phyloP scores from a whole-genome alignment of 352 stramenopile genomes.

The Aphanomyces astaci region DNA sequence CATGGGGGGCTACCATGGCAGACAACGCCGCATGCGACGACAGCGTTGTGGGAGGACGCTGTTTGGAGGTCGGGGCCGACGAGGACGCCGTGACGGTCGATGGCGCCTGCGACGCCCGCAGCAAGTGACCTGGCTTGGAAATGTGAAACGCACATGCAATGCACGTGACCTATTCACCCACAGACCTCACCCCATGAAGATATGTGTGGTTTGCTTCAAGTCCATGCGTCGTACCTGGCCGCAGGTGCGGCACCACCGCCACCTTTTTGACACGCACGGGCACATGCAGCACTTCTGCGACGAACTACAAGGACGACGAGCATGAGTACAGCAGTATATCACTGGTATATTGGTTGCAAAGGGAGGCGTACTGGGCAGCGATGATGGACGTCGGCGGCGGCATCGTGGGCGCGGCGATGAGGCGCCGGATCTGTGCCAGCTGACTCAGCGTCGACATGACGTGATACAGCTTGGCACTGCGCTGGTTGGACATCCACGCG shows the following conservation, averaged over 20 bases:
- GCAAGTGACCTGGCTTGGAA: background rate
- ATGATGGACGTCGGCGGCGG: background rate
- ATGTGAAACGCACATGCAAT: conserved; percentile 10
- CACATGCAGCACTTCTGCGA: conserved; percentile 11
- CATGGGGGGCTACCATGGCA: background rate
- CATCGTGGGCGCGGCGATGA: conserved; percentile 5
- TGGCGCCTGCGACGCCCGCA: background rate
- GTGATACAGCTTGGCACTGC: background rate
- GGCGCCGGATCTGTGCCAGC: conserved; percentile 16
- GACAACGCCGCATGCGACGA: background rate
- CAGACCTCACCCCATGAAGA: background rate
- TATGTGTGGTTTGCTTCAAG: background rate
- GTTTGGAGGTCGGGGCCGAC: background rate
- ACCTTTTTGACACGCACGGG: conserved; percentile 8
- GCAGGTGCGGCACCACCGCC: conserved; percentile 18
- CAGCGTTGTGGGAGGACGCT: background rate
- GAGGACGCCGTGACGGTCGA: background rate
- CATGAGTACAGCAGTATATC: too few relatives aligned
- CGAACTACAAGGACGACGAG: background rate
- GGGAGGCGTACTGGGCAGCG: background rate
- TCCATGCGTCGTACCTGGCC: conserved; percentile 8
- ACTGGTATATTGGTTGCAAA: too few relatives aligned
- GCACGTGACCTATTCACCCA: conserved; percentile 12
- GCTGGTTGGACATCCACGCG: conserved; percentile 18
- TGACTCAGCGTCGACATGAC: background rate